Base-by-base conservation (phyloP, 306 rosid genomes). In the Astragalus membranaceus region DNA sequence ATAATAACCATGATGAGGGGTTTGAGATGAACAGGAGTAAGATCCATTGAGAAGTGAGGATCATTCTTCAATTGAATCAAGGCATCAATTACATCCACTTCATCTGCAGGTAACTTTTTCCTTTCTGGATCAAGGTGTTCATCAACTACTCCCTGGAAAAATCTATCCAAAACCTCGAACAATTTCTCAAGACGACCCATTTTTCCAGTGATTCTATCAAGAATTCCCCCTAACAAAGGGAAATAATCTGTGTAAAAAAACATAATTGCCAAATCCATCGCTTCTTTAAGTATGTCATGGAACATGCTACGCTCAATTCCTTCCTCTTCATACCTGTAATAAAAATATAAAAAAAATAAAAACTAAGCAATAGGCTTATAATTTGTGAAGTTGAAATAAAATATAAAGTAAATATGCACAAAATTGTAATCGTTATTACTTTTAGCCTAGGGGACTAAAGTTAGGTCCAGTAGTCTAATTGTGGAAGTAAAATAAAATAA, bases 41-140 rank as follows among this genome's bases (percentile, higher is more conserved):
- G 63, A 23, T 73, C 63, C 37, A 73, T 49, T 37, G 70, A 62
- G 10, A 12, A 49, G 8, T 56, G 62, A 23, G 13, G 53, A 32
- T 61, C 53, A 16, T 73, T 72, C 69, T 60, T 61, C 52, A 61
- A 30, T n/a, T 61, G 51, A 23, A 72, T 53, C 26, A 72, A 60
- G 5, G 35, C 50, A 35, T 72, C 69, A 15, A 72, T 14, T 6
- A 72, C 42, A 36, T 72, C 76, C 36, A 16, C 52, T 49, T 61
- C 43, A 9, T 32, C 9, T 11, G 16, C 17, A 7, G 11, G 39
- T 11, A 47, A 47, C 11, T 61, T 23, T 4, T 47, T 14, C 29
- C 62, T 60, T 23, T 61, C 12, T 0, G 70, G 69, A 72, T 72
- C 77, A 61, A 60, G 62, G 35, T 72, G 77, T n/a, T 72, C 62